Base-by-base conservation (phyloP, 768 basidiomycete species). In the Inosperma sp. region DNA sequence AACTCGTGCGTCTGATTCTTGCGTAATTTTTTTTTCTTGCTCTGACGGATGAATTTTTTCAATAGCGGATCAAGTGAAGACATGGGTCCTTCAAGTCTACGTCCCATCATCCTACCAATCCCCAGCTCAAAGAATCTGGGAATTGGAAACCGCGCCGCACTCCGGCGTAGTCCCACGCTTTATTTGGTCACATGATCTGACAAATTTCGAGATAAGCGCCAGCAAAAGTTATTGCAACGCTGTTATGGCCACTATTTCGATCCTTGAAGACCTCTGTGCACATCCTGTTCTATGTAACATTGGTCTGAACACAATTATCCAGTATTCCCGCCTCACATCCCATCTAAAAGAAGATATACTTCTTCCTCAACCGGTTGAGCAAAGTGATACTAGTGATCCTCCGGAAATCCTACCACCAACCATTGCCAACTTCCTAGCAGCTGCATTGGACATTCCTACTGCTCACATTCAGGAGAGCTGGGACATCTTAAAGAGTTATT, bases 331-430 rank as follows among this genome's bases (percentile, higher is more conserved):
- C 3, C 48, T 49, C 7, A 22, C 46, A 14, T 21, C 25, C 23
- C 48, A 53, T 22, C 47, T 56, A 13, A 44, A 56, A 45, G 4
- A 35, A 1, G 48, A 53, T 22, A 53, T 56, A 16, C 21, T 56
- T 1, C 55, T 37, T 7, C 51, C 55, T 6, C 55, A 56, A 44
- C 55, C 47, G 7, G 12, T 45, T 25, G 48, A 49, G 17, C 47
- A 52, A 27, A 56, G 46, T 19, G 31, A 46, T 26, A 9, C 43
- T 9, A n/a, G 27, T 12, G 36, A 31, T 4, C 31, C 53, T 6
- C 56, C 53, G 1, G 34, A 34, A 17, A 43, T 51, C 27, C 44
- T 57, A 22, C 53, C 53, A 23, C 33, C 21, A 25, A 47, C 27
- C 13, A 30, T 57, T 19, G 26, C 40, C 14, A 25, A 5, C 1